Base-by-base conservation (phyloP, 2,329 filamentous ascomycete genomes). In the Arthroderma sp. region DNA sequence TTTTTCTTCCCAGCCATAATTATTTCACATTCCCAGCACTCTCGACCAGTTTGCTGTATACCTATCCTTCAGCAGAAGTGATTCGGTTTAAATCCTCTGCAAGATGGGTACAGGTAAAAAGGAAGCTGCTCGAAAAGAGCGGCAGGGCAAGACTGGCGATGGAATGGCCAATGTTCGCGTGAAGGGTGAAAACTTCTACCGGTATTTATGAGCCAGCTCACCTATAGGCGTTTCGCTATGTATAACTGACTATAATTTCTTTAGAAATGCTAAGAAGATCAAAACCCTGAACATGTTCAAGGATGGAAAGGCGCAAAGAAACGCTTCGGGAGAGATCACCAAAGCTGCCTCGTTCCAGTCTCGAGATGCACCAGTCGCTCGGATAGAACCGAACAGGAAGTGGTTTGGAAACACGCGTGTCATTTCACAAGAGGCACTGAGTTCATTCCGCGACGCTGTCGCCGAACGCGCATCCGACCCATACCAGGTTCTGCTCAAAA, bases 131-230 rank as follows among this genome's bases (percentile, higher is more conserved):
- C 81, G 89, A 68, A 83, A 83, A 63, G 75, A 75, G 70, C 83
- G 87, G 64, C 80, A 95, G 75, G 86, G 85, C 55, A 89, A 88
- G 70, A 77, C 76, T 41, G 77, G 77, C 53, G 83, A 91, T 78
- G 86, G 86, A 63, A 86, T 94, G 78, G 80, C 70, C 57, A 96
- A 96, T 69, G 85, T 96, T 60, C 85, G 81, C 58, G 74, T 80
- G 56, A 98, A 98, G 71, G 91, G 91, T 68, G 89, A 96, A 74
- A 96, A 96, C 72, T 98, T 96, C 71, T 96, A 96, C 72, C 80
- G 85, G 74, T 82, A 70, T 53, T 72, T 22, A 1, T 22, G 2
- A 22, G 15, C 15, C 15, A 4, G 8, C 5, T 1, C 3, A 22
- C n/a, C 34, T 10, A 33, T 33, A 36, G 37, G 3, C 3, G 1